A percentile compares a stretch with the other conserved stretches of the same genome.
Evolutionary conservation across 805 yeast genomes (phyloP).

Genomic region (Jamesozyma spencerorum): DNA sequence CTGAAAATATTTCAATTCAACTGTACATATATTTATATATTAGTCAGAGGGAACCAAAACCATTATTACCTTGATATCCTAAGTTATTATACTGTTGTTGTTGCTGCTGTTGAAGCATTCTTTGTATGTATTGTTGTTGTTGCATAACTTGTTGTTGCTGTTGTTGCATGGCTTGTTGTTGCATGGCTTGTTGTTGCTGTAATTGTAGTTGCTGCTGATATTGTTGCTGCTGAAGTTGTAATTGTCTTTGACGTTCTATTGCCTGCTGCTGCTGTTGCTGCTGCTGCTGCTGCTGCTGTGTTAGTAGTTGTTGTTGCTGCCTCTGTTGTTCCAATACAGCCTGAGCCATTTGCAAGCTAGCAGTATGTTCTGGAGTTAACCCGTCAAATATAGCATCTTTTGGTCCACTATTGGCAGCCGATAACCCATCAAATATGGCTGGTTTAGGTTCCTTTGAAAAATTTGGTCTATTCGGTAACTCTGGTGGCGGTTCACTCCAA

Average conservation of each 20-base stretch:
- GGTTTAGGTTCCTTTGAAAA: conserved; percentile 28
- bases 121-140: not conserved
- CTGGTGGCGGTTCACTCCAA: conserved; percentile 12
- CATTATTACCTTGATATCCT: not conserved
- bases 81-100: not conserved
- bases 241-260: not conserved
- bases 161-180: conserved; percentile 1
- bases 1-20: not conserved
- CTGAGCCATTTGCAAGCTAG: conserved; percentile 1
- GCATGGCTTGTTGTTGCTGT: conserved; percentile 1
- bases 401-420: conserved; percentile 5
- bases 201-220: not conserved
- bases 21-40: not conserved
- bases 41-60: not conserved
- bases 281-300: conserved; percentile 12
- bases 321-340: conserved; percentile 14
- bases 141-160: conserved; percentile 3
- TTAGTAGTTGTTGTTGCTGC: conserved; percentile 13
- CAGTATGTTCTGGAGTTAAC: not conserved
- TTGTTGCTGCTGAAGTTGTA: conserved; percentile 5
- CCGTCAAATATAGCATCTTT: conserved; percentile 16
- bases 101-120: conserved; percentile 1
- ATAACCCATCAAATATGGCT: conserved; percentile 26
- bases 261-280: conserved; percentile 15
- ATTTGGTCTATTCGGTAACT: conserved; percentile 34